Percentiles rank a stretch among this genome's conserved stretches.
phyloP scores from a whole-genome alignment of 2,329 filamentous ascomycete genomes.

The Epichloe amarillans region DNA sequence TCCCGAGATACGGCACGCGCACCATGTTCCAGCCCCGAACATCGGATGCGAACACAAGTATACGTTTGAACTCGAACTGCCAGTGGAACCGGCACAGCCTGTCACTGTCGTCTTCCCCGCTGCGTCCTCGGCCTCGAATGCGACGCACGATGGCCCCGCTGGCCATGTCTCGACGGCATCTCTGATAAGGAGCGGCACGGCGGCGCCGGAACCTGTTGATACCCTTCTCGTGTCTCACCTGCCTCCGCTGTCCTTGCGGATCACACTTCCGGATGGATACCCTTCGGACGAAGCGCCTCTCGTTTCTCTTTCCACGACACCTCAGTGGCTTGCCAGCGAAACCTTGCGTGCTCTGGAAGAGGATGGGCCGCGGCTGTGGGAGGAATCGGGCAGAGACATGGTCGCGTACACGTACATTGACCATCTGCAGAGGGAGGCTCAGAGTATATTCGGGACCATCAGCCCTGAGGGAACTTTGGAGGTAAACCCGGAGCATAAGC shows the following conservation, averaged over 20 bases:
- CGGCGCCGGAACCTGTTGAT: slow-evolving; percentile 19
- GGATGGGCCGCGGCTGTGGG: slow-evolving; percentile 43
- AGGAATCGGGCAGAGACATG: slow-evolving; percentile 45
- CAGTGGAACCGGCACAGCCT: slow-evolving; percentile 39
- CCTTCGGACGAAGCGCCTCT: slow-evolving; percentile 38
- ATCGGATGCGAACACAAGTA: slow-evolving; percentile 14
- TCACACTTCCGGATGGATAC: slow-evolving; percentile 45
- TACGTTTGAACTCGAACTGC: slow-evolving; percentile 42
- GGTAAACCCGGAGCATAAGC: slow-evolving; percentile 45
- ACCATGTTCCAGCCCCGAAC: slow-evolving; percentile 19
- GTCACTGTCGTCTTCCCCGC: slow-evolving; percentile 46
- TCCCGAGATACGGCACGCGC: slow-evolving; percentile 43
- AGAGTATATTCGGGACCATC: slow-evolving; percentile 46
- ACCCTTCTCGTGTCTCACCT: slow-evolving; percentile 42
- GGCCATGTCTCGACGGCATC: background rate
- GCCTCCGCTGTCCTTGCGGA: slow-evolving; percentile 39
- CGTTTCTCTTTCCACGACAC: slow-evolving; percentile 37
- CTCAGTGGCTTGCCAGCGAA: slow-evolving; percentile 40
- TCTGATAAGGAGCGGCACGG: background rate
- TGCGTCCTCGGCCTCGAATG: slow-evolving; percentile 17
- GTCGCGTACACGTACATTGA: slow-evolving; percentile 53
- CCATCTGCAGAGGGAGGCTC: slow-evolving; percentile 45
- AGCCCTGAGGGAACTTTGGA: slow-evolving; percentile 33
- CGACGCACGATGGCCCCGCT: background rate
- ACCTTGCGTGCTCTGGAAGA: slow-evolving; percentile 36